Evolutionary conservation across 179 eudicot species (phyloP).

Genomic region (Nepenthes alata): DNA sequence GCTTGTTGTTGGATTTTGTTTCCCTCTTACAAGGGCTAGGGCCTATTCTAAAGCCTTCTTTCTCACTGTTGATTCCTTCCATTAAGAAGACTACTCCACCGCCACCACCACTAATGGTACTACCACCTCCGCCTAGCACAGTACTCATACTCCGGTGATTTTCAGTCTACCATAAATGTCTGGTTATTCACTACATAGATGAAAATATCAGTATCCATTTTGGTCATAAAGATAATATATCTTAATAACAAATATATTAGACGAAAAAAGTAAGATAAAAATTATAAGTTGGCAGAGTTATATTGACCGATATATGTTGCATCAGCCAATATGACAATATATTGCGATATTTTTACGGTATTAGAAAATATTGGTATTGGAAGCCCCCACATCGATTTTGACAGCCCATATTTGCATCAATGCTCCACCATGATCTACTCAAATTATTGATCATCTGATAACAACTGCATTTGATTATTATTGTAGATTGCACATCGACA

Average conservation of each 20-base stretch:
- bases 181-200: too few species aligned
- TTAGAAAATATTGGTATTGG: too few species aligned
- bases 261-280: too few species aligned
- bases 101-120: constrained; percentile 32
- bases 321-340: too few species aligned
- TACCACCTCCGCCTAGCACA: constrained; percentile 78
- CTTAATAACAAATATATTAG: too few species aligned
- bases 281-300: too few species aligned
- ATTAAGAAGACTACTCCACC: constrained; percentile 15
- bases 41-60: constrained; percentile 32
- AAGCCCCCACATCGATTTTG: background rate
- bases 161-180: background rate
- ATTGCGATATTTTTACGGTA: too few species aligned
- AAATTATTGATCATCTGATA: background rate
- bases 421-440: background rate
- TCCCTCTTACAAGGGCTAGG: constrained; percentile 13
- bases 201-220: too few species aligned
- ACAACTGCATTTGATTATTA: background rate
- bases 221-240: too few species aligned
- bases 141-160: constrained; percentile 18
- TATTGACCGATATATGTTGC: too few species aligned
- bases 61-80: constrained; percentile 35
- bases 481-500: constrained; percentile 59
- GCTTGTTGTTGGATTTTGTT: too few species aligned
- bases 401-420: background rate